These are phyloP conservation scores for Tolypocladium capitatum DNA, from an alignment of 2,329 filamentous ascomycete species.

Conservation along the genomic window DNA sequence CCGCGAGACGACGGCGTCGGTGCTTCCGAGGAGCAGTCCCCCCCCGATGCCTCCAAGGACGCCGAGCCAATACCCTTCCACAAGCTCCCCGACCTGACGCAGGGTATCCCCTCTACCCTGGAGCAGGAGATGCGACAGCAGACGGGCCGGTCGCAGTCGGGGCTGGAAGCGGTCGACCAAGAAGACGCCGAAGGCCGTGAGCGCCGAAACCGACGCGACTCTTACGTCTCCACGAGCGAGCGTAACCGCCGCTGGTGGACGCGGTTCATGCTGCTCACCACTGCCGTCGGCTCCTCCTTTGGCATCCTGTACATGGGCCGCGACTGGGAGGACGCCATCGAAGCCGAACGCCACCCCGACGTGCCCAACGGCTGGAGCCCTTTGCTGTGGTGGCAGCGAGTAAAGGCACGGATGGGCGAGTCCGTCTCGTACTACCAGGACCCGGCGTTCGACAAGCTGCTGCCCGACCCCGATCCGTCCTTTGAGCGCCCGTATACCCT, in stretches of 20 bases:
- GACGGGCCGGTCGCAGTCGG: constrained; percentile 19
- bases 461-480: constrained; percentile 68
- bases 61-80: constrained; percentile 38
- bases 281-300: constrained; percentile 41
- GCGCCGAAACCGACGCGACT: constrained; percentile 44
- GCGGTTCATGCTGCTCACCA: constrained; percentile 56
- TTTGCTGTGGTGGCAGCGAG: constrained; percentile 66
- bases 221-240: constrained; percentile 82
- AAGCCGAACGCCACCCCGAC: constrained; percentile 54
- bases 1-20: constrained; percentile 10
- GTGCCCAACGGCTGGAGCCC: constrained; percentile 70
- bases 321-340: constrained; percentile 75
- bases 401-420: constrained; percentile 59
- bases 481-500: constrained; percentile 83
- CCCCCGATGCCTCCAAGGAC: constrained; percentile 12
- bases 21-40: neutral
- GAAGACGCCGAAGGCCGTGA: constrained; percentile 18
- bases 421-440: constrained; percentile 90
- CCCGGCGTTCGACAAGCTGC: constrained; percentile 83
- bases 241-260: constrained; percentile 64
- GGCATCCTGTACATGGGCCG: constrained; percentile 67
- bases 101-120: constrained; percentile 85
- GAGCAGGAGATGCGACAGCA: constrained; percentile 53
- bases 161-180: constrained; percentile 24
- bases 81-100: constrained; percentile 79